phyloP scores from a whole-genome alignment of 2,329 filamentous ascomycete species.

The Penicillium sp. region DNA sequence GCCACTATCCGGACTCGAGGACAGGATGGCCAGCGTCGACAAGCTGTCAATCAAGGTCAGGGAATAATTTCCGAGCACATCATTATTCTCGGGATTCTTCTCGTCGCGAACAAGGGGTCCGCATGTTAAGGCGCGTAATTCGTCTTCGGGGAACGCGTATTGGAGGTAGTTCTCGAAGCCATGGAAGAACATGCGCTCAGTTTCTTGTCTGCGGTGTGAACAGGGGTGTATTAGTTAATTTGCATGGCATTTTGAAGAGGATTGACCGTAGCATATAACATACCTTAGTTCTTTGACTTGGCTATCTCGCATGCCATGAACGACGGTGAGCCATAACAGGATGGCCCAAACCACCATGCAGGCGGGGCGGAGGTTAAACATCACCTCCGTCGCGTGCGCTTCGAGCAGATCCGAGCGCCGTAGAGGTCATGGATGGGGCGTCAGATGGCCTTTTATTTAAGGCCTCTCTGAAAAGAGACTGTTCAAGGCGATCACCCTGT shows the following conservation, averaged over 20 bases:
- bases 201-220: constrained; percentile 39
- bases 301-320: constrained; percentile 36
- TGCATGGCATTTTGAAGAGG: not conserved
- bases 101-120: constrained; percentile 78
- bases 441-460: constrained; percentile 3
- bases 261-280: not conserved
- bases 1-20: constrained; percentile 59
- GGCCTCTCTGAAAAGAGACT: not conserved
- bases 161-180: constrained; percentile 94
- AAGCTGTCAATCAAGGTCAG: constrained; percentile 93
- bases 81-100: constrained; percentile 81
- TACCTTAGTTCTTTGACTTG: constrained; percentile 40
- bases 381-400: constrained; percentile 43
- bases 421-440: constrained; percentile 25
- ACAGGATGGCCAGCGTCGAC: constrained; percentile 88
- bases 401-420: constrained; percentile 26
- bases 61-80: constrained; percentile 95
- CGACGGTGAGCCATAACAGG: constrained; percentile 36
- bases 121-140: constrained; percentile 84
- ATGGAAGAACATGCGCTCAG: constrained; percentile 84
- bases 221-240: not conserved
- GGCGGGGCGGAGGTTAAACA: constrained; percentile 34
- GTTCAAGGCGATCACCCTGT: not conserved
- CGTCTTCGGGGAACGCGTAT: constrained; percentile 93
- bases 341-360: constrained; percentile 35